phyloP scores from a whole-genome alignment of 2,329 filamentous ascomycete genomes.

The Fusarium phyllophilum region DNA sequence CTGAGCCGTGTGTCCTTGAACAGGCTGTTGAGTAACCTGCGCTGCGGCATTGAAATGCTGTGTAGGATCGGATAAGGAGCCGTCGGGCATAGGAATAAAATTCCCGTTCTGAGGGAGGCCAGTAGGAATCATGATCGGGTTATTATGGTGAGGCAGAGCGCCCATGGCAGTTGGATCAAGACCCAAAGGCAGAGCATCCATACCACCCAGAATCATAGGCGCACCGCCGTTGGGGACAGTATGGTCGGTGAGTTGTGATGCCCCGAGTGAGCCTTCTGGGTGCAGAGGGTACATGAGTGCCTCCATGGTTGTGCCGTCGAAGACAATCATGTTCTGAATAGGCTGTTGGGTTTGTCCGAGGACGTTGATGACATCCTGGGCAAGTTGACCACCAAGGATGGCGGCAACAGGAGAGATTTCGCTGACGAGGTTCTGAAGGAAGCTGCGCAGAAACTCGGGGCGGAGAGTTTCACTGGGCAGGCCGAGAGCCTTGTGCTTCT shows the following conservation, averaged over 20 bases:
- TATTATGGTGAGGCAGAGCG: conserved; percentile 40
- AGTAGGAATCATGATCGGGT: conserved; percentile 39
- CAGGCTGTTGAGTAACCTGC: conserved; percentile 9
- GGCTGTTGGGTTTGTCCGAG: conserved; percentile 91
- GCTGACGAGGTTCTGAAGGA: conserved; percentile 85
- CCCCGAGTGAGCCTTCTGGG: conserved; percentile 68
- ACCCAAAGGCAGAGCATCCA: conserved; percentile 39
- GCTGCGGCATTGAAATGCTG: conserved; percentile 17
- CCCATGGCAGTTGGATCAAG: conserved; percentile 39
- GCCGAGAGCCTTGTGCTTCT: conserved; percentile 79
- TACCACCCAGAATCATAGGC: conserved; percentile 38
- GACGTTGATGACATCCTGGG: conserved; percentile 97
- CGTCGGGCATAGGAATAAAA: conserved; percentile 28
- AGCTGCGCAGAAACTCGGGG: conserved; percentile 80
- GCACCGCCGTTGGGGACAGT: conserved; percentile 38
- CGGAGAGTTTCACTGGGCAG: conserved; percentile 74
- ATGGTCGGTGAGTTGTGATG: conserved; percentile 54
- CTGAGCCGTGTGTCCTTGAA: conserved; percentile 9
- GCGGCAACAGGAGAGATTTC: conserved; percentile 90
- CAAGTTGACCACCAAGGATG: conserved; percentile 87
- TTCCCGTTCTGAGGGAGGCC: conserved; percentile 27
- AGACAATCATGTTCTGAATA: conserved; percentile 92
- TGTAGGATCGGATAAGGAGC: conserved; percentile 23
- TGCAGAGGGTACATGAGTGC: conserved; percentile 85
- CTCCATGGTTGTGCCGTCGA: conserved; percentile 84